Evolutionary conservation across 1,139 yeast species (phyloP).

Genomic region (Candida pseudoviswanathii): DNA sequence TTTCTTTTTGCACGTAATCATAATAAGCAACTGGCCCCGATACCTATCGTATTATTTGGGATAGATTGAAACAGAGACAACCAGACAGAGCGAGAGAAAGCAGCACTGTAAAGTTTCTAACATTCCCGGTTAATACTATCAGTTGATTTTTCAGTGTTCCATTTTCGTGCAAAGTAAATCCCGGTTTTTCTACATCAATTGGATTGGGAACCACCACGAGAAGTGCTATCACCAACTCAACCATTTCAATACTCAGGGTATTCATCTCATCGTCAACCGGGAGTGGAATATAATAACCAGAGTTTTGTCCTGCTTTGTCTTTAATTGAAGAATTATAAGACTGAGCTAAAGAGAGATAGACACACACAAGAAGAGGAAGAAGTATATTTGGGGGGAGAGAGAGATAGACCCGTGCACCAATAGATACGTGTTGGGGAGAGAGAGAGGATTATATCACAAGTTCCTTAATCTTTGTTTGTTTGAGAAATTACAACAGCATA

Average conservation of each 20-base stretch:
- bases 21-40: background rate
- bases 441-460: background rate
- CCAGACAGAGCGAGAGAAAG: too few species aligned
- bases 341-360: too few species aligned
- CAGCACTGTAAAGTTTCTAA: background rate
- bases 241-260: background rate
- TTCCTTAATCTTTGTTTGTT: background rate
- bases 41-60: too few species aligned
- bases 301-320: background rate
- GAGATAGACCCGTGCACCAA: background rate
- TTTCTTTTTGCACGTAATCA: background rate
- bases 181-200: background rate
- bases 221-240: background rate
- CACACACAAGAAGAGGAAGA: background rate
- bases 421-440: background rate
- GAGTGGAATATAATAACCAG: background rate
- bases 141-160: background rate
- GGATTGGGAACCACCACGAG: background rate
- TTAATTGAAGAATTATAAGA: background rate
- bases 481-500: background rate
- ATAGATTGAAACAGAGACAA: too few species aligned
- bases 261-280: background rate
- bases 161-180: background rate
- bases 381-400: background rate
- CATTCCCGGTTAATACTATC: background rate